Base-by-base conservation (phyloP, 495 filamentous ascomycete genomes). In the Penicillium parvum region DNA sequence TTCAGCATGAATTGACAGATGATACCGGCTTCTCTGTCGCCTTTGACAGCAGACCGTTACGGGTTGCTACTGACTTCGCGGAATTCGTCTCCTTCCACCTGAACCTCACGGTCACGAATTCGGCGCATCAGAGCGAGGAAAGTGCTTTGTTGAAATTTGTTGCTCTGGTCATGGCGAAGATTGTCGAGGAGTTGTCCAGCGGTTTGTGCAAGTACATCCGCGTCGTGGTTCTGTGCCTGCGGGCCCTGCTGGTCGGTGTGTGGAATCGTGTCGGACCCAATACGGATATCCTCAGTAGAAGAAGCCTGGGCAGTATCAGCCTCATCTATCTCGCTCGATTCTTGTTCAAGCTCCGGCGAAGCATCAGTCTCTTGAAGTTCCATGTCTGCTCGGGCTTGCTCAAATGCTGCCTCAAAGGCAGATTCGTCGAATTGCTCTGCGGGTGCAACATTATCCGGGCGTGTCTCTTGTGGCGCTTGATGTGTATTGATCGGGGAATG, bases 81-180 rank as follows among this genome's bases (percentile, higher is more conserved):
- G 53, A 78, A 72, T 45, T 75, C 68, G 40, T 77, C 69, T 21
- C 74, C 75, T 46, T 77, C 63, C 38, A 78, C 61, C 43, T 72
- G 64, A 15, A 77, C 74, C 52, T 77, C 73, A 17, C 65, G 69
- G 55, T 78, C 75, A 32, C 75, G 66, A 45, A 78, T 68, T 38
- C 74, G 72, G 20, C 85, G 78, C 87, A 92, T 90, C 50, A 92
- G 61, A 7, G 75, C 75, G 12, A 90, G 70, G 52, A 92, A 92
- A 41, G 77, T 79, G 60, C 85, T 89, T 52, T 89, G 74, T 53
- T 83, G 77, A 56, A 90, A 90, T 51, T 92, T 90, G 37, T 77
- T 55, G 45, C 70, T 82, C 47, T 76, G 72, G 39, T 92, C 81
- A 47, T 82, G 66, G 21, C 77, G 70, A 7, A 92, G 73, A 28